phyloP scores from a whole-genome alignment of 2,329 filamentous ascomycete genomes.

The Xylaria sp. region DNA sequence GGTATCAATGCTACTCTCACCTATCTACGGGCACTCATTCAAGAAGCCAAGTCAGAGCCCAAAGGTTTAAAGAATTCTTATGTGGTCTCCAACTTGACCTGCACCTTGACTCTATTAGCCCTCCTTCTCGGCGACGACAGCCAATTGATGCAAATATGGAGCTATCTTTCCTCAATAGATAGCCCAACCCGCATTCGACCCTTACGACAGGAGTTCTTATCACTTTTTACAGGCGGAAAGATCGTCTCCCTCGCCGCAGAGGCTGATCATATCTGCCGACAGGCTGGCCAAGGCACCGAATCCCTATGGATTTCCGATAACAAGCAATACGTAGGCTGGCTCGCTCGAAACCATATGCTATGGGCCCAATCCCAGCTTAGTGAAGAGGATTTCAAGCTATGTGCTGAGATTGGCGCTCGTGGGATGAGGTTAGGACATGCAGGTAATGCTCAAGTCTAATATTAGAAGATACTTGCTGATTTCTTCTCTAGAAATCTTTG shows the following conservation, averaged over 20 bases:
- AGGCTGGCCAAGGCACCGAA: slow-evolving; percentile 29
- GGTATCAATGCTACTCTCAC: slow-evolving; percentile 73
- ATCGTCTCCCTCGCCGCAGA: slow-evolving; percentile 49
- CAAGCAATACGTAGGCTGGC: slow-evolving; percentile 62
- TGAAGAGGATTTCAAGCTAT: slow-evolving; percentile 38
- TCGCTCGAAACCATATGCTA: slow-evolving; percentile 57
- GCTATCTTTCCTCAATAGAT: slow-evolving; percentile 10
- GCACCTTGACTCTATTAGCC: slow-evolving; percentile 42
- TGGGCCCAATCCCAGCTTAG: slow-evolving; percentile 36
- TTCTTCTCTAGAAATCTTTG: slow-evolving; percentile 36
- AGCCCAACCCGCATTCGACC: slow-evolving; percentile 30
- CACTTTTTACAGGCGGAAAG: slow-evolving; percentile 44
- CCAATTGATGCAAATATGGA: slow-evolving; percentile 26
- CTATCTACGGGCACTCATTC: slow-evolving; percentile 59
- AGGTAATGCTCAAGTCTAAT: slow-evolving; percentile 42
- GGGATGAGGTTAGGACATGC: slow-evolving; percentile 66
- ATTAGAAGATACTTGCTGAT: neutral
- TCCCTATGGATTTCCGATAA: slow-evolving; percentile 60
- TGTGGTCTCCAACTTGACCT: slow-evolving; percentile 39
- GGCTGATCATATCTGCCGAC: slow-evolving; percentile 46
- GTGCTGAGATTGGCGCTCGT: slow-evolving; percentile 49
- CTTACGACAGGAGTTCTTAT: slow-evolving; percentile 40
- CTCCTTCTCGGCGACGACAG: slow-evolving; percentile 37
- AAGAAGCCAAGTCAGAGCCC: slow-evolving; percentile 40
- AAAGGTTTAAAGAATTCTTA: slow-evolving; percentile 39